Evolutionary conservation across 2,329 filamentous ascomycete genomes (phyloP).

Genomic region (Apiospora phragmitis): DNA sequence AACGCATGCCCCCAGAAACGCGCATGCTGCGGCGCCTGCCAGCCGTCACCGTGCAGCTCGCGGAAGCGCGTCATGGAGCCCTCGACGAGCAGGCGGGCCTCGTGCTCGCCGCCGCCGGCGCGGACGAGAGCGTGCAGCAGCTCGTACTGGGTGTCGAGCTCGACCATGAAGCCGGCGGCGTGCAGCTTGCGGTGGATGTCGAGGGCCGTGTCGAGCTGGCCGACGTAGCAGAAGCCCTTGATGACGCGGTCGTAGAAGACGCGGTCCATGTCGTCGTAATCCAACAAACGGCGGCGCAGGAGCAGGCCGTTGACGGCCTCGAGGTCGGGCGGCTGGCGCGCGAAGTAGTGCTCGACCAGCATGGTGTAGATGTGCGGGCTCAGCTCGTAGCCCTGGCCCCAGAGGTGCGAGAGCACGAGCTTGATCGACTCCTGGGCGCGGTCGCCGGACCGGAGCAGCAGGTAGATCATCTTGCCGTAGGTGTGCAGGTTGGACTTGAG

Average conservation of each 20-base stretch:
- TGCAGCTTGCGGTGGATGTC: constrained; percentile 48
- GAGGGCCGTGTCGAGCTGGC: constrained; percentile 51
- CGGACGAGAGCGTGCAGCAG: constrained; percentile 36
- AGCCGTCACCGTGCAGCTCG: constrained; percentile 13
- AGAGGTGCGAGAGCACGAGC: constrained; percentile 65
- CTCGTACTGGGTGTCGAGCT: constrained; percentile 43
- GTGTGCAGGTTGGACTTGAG: constrained; percentile 61
- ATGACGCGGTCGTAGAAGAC: constrained; percentile 48
- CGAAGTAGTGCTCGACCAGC: constrained; percentile 68
- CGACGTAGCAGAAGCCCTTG: constrained; percentile 61
- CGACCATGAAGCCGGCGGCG: constrained; percentile 40
- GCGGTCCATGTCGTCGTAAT: constrained; percentile 44
- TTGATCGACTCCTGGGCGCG: constrained; percentile 52
- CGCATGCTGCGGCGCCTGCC: constrained; percentile 9
- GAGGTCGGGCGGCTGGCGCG: constrained; percentile 57
- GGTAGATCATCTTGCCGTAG: constrained; percentile 71
- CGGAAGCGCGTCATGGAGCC: constrained; percentile 23
- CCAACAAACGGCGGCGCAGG: constrained; percentile 38
- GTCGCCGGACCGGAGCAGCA: constrained; percentile 51
- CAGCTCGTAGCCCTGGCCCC: constrained; percentile 48
- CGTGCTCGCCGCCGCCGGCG: constrained; percentile 18
- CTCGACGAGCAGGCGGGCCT: constrained; percentile 26
- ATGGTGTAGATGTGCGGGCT: constrained; percentile 73
- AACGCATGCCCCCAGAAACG: constrained; percentile 28
- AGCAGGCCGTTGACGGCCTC: constrained; percentile 62